These are phyloP conservation scores for Primulina tabacum DNA, from an alignment of 257 asterid genomes.

Conservation along the genomic window DNA sequence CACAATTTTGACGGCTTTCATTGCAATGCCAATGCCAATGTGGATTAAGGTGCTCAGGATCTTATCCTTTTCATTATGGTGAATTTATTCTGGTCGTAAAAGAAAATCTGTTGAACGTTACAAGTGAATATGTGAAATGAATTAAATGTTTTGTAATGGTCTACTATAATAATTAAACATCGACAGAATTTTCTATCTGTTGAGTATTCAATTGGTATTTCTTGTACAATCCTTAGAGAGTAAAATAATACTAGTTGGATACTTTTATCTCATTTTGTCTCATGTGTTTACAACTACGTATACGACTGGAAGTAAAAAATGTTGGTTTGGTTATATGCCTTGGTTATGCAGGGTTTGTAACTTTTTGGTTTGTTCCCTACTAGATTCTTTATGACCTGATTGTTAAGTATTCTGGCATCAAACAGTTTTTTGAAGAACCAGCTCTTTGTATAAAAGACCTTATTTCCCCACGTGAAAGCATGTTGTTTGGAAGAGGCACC, in stretches of 20 bases:
- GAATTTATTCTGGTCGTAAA: constrained; percentile 2
- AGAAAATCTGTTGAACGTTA: constrained; percentile 5
- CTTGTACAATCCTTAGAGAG: not conserved
- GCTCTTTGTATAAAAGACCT: constrained; percentile 49
- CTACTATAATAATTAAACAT: not conserved
- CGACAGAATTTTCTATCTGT: not conserved
- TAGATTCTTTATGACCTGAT: constrained; percentile 9
- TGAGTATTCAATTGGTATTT: not conserved
- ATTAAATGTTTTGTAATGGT: not conserved
- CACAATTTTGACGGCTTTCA: constrained; percentile 75
- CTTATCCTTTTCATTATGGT: not conserved
- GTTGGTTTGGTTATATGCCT: not conserved
- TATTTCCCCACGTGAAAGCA: constrained; percentile 39
- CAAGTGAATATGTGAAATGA: not conserved
- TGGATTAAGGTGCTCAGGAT: constrained; percentile 66
- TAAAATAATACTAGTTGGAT: not conserved
- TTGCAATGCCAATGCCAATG: constrained; percentile 67
- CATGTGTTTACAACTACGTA: constrained; percentile 3
- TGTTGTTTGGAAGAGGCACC: constrained; percentile 48
- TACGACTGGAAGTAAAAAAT: too few relatives aligned
- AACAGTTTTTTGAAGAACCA: constrained; percentile 80
- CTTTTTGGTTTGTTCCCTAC: constrained; percentile 4
- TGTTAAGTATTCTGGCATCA: constrained; percentile 20
- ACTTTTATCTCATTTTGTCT: not conserved
- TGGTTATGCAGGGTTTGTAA: constrained; percentile 8